Conservation (phyloP, 768 basidiomycete genomes). For the Phanerochaete sordida region DNA sequence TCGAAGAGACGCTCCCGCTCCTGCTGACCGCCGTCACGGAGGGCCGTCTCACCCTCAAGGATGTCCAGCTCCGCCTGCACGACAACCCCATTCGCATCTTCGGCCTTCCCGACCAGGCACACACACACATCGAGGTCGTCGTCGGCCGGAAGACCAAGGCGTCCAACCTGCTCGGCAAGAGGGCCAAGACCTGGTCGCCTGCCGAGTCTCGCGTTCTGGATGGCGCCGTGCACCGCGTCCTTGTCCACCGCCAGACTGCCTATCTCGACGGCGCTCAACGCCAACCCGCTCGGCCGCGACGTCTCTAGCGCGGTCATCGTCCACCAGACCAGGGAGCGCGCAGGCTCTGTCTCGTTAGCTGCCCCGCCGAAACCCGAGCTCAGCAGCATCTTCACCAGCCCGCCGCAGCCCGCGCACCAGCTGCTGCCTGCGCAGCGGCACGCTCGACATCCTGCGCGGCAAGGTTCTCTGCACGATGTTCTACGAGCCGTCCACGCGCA, state of each 20-base stretch:
- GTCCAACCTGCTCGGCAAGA: slow-evolving; percentile 47
- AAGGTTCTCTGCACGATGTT: slow-evolving; percentile 89
- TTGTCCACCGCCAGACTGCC: slow-evolving; percentile 84
- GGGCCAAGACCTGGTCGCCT: slow-evolving; percentile 75
- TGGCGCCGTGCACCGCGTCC: slow-evolving; percentile 86
- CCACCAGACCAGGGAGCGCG: slow-evolving; percentile 35
- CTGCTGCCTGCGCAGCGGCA: slow-evolving; percentile 37
- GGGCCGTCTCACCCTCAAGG: slow-evolving; percentile 76
- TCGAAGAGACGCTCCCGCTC: slow-evolving; percentile 87
- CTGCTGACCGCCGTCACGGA: slow-evolving; percentile 84
- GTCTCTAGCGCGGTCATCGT: slow-evolving; percentile 59
- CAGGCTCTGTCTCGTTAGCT: slow-evolving; percentile 12
- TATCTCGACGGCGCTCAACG: slow-evolving; percentile 83
- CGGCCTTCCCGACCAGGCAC: slow-evolving; percentile 78
- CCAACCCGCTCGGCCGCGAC: slow-evolving; percentile 62
- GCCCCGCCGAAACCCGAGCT: slow-evolving; percentile 15
- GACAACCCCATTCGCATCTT: slow-evolving; percentile 95
- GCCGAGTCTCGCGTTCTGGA: slow-evolving; percentile 57
- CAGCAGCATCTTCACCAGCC: slow-evolving; percentile 2
- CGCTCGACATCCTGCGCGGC: slow-evolving; percentile 85
- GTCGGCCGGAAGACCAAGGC: slow-evolving; percentile 55
- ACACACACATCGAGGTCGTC: slow-evolving; percentile 92
- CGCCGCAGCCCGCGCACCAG: slow-evolving; percentile 8
- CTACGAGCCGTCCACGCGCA: slow-evolving; percentile 96
- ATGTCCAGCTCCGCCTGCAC: slow-evolving; percentile 74